These are phyloP conservation scores for Lachancea lanzarotensis DNA, from an alignment of 805 yeast genomes.

Conservation along the genomic window DNA sequence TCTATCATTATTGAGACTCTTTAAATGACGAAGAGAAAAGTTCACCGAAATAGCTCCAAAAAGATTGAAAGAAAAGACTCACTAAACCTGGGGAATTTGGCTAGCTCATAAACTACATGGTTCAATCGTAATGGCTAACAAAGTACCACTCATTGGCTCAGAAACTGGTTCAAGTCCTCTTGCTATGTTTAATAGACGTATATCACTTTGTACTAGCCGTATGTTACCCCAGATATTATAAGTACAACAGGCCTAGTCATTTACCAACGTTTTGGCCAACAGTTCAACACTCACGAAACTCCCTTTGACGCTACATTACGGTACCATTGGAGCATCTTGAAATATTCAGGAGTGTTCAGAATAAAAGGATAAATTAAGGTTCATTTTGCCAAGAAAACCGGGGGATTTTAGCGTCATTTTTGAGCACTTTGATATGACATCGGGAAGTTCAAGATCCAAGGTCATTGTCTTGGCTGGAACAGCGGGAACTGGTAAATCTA, in stretches of 20 bases:
- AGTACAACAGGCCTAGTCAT: too few relatives aligned
- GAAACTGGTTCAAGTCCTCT: background rate
- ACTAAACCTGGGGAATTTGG: background rate
- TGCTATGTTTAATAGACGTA: background rate
- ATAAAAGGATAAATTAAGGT: too few relatives aligned
- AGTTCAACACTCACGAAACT: too few relatives aligned
- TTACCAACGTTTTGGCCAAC: too few relatives aligned
- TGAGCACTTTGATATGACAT: background rate
- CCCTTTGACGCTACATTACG: too few relatives aligned
- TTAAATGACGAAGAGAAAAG: constrained; percentile 15
- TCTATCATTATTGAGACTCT: constrained; percentile 78
- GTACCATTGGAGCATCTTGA: too few relatives aligned
- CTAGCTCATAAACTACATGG: background rate
- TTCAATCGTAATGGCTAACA: too few relatives aligned
- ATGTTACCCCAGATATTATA: background rate
- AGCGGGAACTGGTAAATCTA: constrained; percentile 91
- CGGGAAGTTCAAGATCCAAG: constrained; percentile 10
- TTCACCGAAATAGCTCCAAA: background rate
- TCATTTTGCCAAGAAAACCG: too few relatives aligned
- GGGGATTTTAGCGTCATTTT: background rate
- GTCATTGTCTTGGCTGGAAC: constrained; percentile 84
- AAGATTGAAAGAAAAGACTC: background rate
- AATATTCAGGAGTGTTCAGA: background rate
- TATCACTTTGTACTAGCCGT: background rate
- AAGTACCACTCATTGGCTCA: background rate